These are phyloP conservation scores for Alternaria panax DNA, from an alignment of 2,329 filamentous ascomycete genomes.

Conservation along the genomic window DNA sequence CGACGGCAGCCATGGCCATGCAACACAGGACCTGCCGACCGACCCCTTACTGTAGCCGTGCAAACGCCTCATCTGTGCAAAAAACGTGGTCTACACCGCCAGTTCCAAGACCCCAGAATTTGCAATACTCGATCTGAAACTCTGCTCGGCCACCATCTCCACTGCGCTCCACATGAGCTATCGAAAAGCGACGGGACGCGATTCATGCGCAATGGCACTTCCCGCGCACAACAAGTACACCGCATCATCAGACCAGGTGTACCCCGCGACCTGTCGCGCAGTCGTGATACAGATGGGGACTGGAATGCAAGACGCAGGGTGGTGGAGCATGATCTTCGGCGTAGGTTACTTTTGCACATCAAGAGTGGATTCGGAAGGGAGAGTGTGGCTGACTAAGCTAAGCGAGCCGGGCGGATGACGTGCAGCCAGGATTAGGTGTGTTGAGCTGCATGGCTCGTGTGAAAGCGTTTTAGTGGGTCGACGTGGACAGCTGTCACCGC, in stretches of 20 bases:
- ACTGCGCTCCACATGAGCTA: slow-evolving; percentile 11
- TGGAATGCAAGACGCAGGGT: slow-evolving; percentile 14
- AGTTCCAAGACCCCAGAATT: slow-evolving; percentile 12
- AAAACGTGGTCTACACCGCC: slow-evolving; percentile 13
- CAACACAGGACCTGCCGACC: background rate
- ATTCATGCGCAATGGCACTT: slow-evolving; percentile 10
- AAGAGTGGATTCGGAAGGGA: background rate
- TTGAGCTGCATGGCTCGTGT: slow-evolving; percentile 8
- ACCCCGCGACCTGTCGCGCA: slow-evolving; percentile 24
- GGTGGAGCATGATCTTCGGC: slow-evolving; percentile 3
- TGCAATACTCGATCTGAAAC: slow-evolving; percentile 6
- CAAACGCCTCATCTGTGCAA: slow-evolving; percentile 1
- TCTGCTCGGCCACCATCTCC: slow-evolving; percentile 7
- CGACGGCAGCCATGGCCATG: background rate
- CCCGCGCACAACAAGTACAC: slow-evolving; percentile 5
- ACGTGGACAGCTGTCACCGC: slow-evolving; percentile 26
- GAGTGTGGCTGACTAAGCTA: slow-evolving; percentile 7
- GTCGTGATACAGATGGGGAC: slow-evolving; percentile 21
- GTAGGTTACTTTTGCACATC: slow-evolving; percentile 2
- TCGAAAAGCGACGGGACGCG: slow-evolving; percentile 7
- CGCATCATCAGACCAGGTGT: slow-evolving; percentile 19
- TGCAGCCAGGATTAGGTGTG: slow-evolving; percentile 16
- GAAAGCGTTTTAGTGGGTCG: slow-evolving; percentile 12
- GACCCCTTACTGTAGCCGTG: no score
- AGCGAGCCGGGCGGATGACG: slow-evolving; percentile 16